These are phyloP conservation scores for Schizophyllum commune DNA, from an alignment of 1,284 basidiomycete species.

Conservation along the genomic window DNA sequence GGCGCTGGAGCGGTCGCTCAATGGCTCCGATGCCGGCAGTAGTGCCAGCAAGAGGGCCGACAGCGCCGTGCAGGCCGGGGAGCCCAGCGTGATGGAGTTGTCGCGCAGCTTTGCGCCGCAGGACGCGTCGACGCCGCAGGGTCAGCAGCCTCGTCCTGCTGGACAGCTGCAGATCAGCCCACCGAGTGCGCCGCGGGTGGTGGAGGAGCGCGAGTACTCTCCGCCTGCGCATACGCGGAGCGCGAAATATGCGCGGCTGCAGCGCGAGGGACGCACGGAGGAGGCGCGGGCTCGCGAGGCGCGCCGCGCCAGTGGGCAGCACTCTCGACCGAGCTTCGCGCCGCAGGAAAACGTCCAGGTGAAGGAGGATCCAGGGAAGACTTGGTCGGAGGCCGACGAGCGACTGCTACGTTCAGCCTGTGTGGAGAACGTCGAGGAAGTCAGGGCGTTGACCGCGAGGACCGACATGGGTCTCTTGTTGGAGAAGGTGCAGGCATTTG, in stretches of 20 bases:
- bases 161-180: neutral
- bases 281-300: neutral
- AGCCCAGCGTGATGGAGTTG: neutral
- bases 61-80: neutral
- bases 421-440: neutral
- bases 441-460: neutral
- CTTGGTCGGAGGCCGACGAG: neutral
- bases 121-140: neutral
- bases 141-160: neutral
- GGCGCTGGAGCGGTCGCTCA: neutral
- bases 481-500: neutral
- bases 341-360: neutral
- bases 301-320: neutral
- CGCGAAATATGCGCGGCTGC: neutral
- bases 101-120: neutral
- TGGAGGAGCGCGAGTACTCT: neutral
- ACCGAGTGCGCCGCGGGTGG: too few relatives aligned
- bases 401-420: neutral
- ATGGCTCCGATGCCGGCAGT: neutral
- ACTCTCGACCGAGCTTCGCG: neutral
- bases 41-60: neutral
- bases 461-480: neutral
- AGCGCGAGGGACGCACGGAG: neutral
- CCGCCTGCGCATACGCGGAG: neutral
- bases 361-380: neutral